Evolutionary conservation across 169 alveolate genomes (phyloP), one percentile per base, ranked within the genome.

Genomic region (Plasmodium vivax): DNA sequence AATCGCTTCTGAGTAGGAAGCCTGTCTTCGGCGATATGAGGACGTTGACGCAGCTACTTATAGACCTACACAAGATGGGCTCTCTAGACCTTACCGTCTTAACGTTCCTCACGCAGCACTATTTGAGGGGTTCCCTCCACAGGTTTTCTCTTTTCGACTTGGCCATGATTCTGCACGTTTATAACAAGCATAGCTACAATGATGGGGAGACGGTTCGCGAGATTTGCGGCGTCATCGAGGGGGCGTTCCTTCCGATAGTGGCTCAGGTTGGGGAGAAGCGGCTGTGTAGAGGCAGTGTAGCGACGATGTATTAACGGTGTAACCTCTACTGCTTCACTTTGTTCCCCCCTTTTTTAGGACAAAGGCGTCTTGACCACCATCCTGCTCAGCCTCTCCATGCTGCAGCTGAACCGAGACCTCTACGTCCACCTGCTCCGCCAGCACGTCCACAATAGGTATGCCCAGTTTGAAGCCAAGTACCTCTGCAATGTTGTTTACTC

Each of bases 341-440:
- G 12, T 23, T 19, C 7, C 9, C 27, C 34, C 77, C 58, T 10
- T 74, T 74, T 75, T 56, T 19, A 90, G 94, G 94, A 90, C 34
- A 90, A 90, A 38, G 94, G 94, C 2, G 94, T 90, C 5, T 43
- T 90, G 47, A 90, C 91, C 9, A 90, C 94, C 14, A 90, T 90
- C 27, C 71, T 90, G 74, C 34, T 90, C 45, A 90, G 94, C 56
- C 23, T 68, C n/a, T 79, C 94, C 47, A 45, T 32, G 32, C 45
- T 90, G 19, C 81, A 90, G 36, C 34, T 80, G 47, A 81, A 81
- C 34, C 82, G 72, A 36, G 84, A 41, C 14, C 19, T 90, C 14
- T 90, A 73, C 36, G 34, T 16, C 4, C 14, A 23, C 51, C 72
- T 90, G 7, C 19, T 90, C 5, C 81, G 80, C 71, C 36, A 58